Base-by-base conservation (phyloP, 345 rosid genomes). In the Eucalyptus sideroxylon region DNA sequence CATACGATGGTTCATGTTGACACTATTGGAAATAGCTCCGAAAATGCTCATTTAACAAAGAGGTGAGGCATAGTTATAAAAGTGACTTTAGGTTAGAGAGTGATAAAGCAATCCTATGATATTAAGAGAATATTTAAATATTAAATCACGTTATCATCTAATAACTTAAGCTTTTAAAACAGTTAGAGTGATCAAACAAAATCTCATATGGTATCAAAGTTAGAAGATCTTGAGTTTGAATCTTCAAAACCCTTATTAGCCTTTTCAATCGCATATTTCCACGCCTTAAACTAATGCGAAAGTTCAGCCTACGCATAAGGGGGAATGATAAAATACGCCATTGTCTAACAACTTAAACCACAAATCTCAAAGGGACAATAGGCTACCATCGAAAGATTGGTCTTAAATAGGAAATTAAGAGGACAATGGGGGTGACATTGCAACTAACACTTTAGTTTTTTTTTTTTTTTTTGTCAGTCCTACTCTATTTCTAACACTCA, bases 191-290 rank as follows among this genome's bases (percentile, higher is more conserved):
- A 23, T 55, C 0, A 21, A 3, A 55, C 27, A 55, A 55, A 55
- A 55, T 55, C 11, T 55, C 3, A 55, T 9, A 55, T 19, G 26
- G 0, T 21, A 55, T 55, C 26, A 19, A 8, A 21, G 59, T 21
- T 55, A 55, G 26, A 0, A 1, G 1, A 8, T 55, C 26, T 21
- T 55, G 26, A 55, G 11, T 55, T 55, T 0, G 11, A 55, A 55
- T 8, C 0, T 55, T 55, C 26, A 4, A 55, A 0, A 11, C 1
- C 5, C 60, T 8, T 55, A 55, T 1, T 21, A 3, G 5, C 1
- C 1, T 55, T 4, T 4, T 23, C 26, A 21, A 55, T 55, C 1
- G 1, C 27, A 55, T 55, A 55, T 55, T 55, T 55, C 5, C 60
- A 23, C 1, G 5, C 60, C 5, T 55, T 55, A 55, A 9, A 4